phyloP scores from a whole-genome alignment of 2,329 filamentous ascomycete genomes.

The Ustilaginoidea virens region DNA sequence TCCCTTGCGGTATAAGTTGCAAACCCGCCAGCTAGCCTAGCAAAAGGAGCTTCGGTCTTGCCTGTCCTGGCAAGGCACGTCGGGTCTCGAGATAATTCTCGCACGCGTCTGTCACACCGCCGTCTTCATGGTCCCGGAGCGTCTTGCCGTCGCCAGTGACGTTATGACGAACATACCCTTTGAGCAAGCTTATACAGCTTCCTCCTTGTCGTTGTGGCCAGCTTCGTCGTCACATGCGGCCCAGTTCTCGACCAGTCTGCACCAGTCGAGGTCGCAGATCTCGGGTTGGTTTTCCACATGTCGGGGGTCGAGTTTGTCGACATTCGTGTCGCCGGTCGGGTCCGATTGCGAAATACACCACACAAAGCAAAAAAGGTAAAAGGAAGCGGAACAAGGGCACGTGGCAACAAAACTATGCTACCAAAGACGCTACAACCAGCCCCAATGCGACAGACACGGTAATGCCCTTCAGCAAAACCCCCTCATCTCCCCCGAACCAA shows the following conservation, averaged over 20 bases:
- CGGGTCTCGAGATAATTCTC: not conserved
- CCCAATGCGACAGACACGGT: no score
- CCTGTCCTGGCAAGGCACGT: not conserved
- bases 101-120: not conserved
- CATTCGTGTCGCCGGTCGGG: no score
- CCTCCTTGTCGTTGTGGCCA: not conserved
- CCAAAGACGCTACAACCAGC: no score
- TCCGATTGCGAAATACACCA: no score
- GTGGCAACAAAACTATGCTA: no score
- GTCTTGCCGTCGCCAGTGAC: not conserved
- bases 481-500: constrained; percentile 10
- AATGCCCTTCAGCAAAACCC: no score
- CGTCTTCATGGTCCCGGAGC: not conserved
- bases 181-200: not conserved
- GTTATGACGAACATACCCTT: not conserved
- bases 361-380: no score
- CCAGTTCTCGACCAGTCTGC: not conserved
- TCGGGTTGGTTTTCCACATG: no score
- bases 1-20: not conserved
- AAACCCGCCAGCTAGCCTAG: not conserved
- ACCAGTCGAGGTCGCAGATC: not conserved
- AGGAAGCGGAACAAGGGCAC: no score
- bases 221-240: not conserved
- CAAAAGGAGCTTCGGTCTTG: not conserved
- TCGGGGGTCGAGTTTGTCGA: no score